A percentile compares a stretch with the other conserved stretches of the same genome.
These are phyloP conservation scores for Syncephalastrum monosporum DNA, from an alignment of 371 early-diverging fungal genomes.

Conservation along the genomic window DNA sequence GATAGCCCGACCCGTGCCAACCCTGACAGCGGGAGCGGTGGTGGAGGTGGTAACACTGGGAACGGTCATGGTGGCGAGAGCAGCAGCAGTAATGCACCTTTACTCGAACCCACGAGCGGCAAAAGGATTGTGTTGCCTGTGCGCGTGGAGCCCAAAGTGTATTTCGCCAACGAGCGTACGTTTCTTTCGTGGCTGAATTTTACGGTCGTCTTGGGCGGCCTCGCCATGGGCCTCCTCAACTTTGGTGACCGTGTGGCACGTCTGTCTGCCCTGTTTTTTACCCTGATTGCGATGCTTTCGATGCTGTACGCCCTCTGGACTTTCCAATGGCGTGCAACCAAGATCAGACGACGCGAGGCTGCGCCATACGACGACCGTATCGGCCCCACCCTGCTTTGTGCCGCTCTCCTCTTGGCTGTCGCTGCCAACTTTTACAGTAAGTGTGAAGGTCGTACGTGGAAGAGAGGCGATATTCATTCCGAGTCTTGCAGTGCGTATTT, in stretches of 20 bases:
- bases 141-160: conserved; percentile 96
- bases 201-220: conserved; percentile 62
- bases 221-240: conserved; percentile 71
- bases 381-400: conserved; percentile 46
- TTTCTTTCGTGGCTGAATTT: conserved; percentile 84
- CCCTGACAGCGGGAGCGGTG: too few relatives aligned
- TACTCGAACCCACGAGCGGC: conserved; percentile 13
- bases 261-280: conserved; percentile 71
- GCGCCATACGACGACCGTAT: conserved; percentile 58
- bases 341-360: conserved; percentile 43
- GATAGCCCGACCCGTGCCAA: too few relatives aligned
- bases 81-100: neutral
- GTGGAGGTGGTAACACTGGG: too few relatives aligned
- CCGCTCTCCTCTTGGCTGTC: conserved; percentile 61
- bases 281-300: conserved; percentile 62
- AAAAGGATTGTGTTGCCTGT: conserved; percentile 74
- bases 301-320: conserved; percentile 73
- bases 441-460: conserved; percentile 16
- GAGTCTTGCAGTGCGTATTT: too few relatives aligned
- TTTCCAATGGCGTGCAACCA: conserved; percentile 79
- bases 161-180: conserved; percentile 97
- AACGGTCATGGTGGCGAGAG: too few relatives aligned
- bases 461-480: too few relatives aligned
- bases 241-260: conserved; percentile 70
- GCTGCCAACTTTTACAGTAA: conserved; percentile 82